Evolutionary conservation across 805 yeast genomes (phyloP).

Genomic region (Barnettozyma sp.): DNA sequence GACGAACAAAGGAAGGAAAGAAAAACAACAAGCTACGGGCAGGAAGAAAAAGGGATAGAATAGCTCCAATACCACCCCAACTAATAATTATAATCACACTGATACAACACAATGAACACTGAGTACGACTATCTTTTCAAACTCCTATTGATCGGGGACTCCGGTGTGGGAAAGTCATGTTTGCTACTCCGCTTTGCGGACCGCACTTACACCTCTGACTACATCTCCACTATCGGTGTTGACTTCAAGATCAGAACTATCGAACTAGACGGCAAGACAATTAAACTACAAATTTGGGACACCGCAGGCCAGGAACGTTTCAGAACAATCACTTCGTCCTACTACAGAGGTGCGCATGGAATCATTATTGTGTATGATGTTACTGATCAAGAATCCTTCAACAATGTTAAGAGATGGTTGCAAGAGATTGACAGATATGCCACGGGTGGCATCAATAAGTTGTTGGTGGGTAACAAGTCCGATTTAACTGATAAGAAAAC

Average conservation of each 20-base stretch:
- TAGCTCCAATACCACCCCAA: no score
- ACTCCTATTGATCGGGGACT: slow-evolving; percentile 91
- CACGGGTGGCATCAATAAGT: slow-evolving; percentile 93
- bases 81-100: no score
- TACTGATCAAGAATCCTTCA: slow-evolving; percentile 93
- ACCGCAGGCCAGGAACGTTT: slow-evolving; percentile 99
- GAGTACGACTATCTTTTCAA: slow-evolving; percentile 98
- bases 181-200: slow-evolving; percentile 92
- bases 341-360: slow-evolving; percentile 98
- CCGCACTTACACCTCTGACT: slow-evolving; percentile 93
- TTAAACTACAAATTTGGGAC: slow-evolving; percentile 98
- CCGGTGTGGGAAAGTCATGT: slow-evolving; percentile 98
- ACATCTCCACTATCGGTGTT: slow-evolving; percentile 96
- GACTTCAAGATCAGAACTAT: slow-evolving; percentile 87
- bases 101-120: slow-evolving; percentile 53
- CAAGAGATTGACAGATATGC: slow-evolving; percentile 98
- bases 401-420: slow-evolving; percentile 96
- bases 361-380: slow-evolving; percentile 97
- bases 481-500: slow-evolving; percentile 91
- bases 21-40: no score
- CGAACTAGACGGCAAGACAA: slow-evolving; percentile 94
- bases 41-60: no score
- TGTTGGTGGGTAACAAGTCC: slow-evolving; percentile 94
- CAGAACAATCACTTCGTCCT: slow-evolving; percentile 94
- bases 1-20: no score